These are phyloP conservation scores for Fusarium ramigenum DNA, from an alignment of 2,329 filamentous ascomycete genomes.

Conservation along the genomic window DNA sequence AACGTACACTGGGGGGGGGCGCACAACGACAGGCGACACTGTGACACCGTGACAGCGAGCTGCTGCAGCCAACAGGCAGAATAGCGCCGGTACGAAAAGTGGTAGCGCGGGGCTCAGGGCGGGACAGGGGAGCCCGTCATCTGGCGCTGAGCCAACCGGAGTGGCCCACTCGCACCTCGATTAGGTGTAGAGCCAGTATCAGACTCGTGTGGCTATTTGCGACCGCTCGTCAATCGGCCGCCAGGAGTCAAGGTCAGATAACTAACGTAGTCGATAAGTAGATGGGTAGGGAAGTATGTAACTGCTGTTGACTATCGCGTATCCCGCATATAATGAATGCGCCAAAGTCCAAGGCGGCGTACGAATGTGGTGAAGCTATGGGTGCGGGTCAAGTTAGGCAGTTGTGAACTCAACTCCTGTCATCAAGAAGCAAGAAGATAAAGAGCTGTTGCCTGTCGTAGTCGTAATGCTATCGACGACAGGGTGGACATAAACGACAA, in stretches of 20 bases:
- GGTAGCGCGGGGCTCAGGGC: constrained; percentile 45
- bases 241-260: constrained; percentile 8
- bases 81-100: constrained; percentile 39
- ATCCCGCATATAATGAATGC: constrained; percentile 3
- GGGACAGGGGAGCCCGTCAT: constrained; percentile 45
- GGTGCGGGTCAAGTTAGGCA: constrained; percentile 9
- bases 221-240: constrained; percentile 26
- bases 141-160: constrained; percentile 46
- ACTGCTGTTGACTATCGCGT: constrained; percentile 4
- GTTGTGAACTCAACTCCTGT: background rate
- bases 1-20: constrained; percentile 30
- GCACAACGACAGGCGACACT: constrained; percentile 40
- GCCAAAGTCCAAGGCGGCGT: background rate
- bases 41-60: constrained; percentile 39
- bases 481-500: constrained; percentile 8
- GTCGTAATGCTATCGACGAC: constrained; percentile 19
- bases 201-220: constrained; percentile 23
- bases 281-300: background rate
- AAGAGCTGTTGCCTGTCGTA: constrained; percentile 31
- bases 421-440: constrained; percentile 8
- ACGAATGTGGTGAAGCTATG: background rate
- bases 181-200: constrained; percentile 32
- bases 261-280: background rate
- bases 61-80: constrained; percentile 34
- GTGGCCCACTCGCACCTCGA: constrained; percentile 39